phyloP scores from a whole-genome alignment of 768 basidiomycete genomes.

The Rhizopogon vinicolor region DNA sequence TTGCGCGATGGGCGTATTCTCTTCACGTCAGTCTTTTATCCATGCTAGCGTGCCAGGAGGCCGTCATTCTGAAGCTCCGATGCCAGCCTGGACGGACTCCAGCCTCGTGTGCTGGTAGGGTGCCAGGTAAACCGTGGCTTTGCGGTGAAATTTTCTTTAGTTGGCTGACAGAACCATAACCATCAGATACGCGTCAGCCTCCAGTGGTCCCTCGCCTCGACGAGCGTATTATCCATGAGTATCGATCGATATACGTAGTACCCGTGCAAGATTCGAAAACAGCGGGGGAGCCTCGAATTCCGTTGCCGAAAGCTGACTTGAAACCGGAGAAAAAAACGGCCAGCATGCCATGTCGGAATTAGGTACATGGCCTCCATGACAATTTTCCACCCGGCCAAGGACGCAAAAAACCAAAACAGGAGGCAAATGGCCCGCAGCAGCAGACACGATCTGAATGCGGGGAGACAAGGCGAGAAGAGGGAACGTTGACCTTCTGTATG shows the following conservation, averaged over 20 bases:
- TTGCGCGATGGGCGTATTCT: too few relatives aligned
- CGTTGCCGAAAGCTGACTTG: not conserved
- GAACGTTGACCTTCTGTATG: not conserved
- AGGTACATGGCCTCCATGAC: not conserved
- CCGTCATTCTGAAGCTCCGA: not conserved
- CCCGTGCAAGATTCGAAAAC: not conserved
- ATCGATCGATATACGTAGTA: not conserved
- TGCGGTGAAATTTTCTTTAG: not conserved
- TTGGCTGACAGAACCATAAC: not conserved
- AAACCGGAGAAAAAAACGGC: not conserved
- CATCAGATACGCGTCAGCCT: not conserved
- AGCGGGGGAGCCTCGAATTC: not conserved
- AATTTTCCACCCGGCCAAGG: not conserved
- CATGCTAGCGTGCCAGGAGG: too few relatives aligned
- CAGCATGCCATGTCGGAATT: not conserved
- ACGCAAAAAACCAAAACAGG: not conserved
- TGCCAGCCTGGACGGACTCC: not conserved
- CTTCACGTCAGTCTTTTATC: too few relatives aligned
- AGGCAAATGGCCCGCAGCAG: too few relatives aligned
- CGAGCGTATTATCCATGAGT: not conserved
- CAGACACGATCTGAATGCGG: not conserved
- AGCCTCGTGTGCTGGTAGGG: not conserved
- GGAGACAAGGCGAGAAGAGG: not conserved
- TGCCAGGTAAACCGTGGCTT: not conserved
- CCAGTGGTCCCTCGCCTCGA: not conserved